phyloP scores from a whole-genome alignment of 1,284 basidiomycete species.

The Rhodotorula sp. region DNA sequence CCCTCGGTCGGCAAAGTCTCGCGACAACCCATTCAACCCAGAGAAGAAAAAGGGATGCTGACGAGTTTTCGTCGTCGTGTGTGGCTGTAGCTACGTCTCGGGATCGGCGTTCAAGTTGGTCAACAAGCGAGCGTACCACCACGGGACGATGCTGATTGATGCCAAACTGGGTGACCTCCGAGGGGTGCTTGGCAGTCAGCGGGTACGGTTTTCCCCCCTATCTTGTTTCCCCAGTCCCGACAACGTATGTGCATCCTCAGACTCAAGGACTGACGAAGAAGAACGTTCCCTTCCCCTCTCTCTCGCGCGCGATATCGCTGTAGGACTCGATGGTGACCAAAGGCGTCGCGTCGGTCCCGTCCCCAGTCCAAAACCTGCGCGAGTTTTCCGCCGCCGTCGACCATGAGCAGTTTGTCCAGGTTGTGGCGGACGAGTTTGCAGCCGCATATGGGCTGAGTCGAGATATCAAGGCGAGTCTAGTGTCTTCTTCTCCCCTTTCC shows the following conservation, averaged over 20 bases:
- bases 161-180: constrained; percentile 70
- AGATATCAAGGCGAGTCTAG: constrained; percentile 25
- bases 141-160: constrained; percentile 98
- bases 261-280: background rate
- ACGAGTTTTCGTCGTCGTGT: background rate
- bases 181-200: constrained; percentile 66
- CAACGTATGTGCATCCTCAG: background rate
- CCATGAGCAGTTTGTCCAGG: constrained; percentile 69
- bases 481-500: too few relatives aligned
- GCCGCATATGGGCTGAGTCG: constrained; percentile 57
- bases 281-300: too few relatives aligned
- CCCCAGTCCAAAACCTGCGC: constrained; percentile 81
- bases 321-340: constrained; percentile 76
- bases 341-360: constrained; percentile 86
- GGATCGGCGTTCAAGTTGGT: constrained; percentile 98
- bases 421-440: constrained; percentile 70
- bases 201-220: constrained; percentile 55
- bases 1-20: too few relatives aligned
- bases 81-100: constrained; percentile 64
- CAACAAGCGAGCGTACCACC: constrained; percentile 87
- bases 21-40: too few relatives aligned
- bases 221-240: background rate
- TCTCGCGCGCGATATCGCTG: too few relatives aligned
- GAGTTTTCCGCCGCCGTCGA: constrained; percentile 54
- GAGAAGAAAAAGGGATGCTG: background rate